Evolutionary conservation across 2,329 filamentous ascomycete genomes (phyloP).

Genomic region (Ramularia endophylla): DNA sequence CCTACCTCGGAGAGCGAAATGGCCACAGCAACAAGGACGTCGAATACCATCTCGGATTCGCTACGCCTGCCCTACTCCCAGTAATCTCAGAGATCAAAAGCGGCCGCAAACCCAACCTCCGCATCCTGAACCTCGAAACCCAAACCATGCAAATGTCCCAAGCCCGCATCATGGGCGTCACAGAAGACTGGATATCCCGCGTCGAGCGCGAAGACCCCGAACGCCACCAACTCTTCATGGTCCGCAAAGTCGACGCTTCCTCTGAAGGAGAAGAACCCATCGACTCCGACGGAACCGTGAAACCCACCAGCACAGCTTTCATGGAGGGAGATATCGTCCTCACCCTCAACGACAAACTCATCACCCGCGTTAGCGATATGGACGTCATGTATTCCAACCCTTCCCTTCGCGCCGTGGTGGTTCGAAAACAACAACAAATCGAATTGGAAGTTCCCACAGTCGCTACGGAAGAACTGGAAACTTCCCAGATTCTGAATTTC

Average conservation of each 20-base stretch:
- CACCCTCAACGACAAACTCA: slow-evolving; percentile 82
- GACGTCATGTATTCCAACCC: slow-evolving; percentile 96
- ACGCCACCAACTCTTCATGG: slow-evolving; percentile 96
- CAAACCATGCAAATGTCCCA: slow-evolving; percentile 96
- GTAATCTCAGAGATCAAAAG: slow-evolving; percentile 82
- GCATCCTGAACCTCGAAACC: slow-evolving; percentile 91
- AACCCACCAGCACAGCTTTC: slow-evolving; percentile 53
- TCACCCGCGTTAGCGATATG: slow-evolving; percentile 86
- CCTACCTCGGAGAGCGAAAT: slow-evolving; percentile 86
- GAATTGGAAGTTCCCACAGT: slow-evolving; percentile 75
- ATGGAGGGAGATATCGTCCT: slow-evolving; percentile 90
- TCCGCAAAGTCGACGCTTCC: slow-evolving; percentile 72
- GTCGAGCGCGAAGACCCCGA: slow-evolving; percentile 84
- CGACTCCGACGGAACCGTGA: slow-evolving; percentile 21
- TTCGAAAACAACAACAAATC: slow-evolving; percentile 78
- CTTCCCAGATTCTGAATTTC: slow-evolving; percentile 84
- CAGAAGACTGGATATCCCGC: slow-evolving; percentile 89
- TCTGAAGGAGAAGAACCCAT: not conserved
- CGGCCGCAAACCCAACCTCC: slow-evolving; percentile 70
- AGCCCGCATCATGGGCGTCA: slow-evolving; percentile 93
- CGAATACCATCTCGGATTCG: slow-evolving; percentile 91
- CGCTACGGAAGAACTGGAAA: slow-evolving; percentile 84
- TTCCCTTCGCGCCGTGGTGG: slow-evolving; percentile 73
- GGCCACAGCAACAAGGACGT: slow-evolving; percentile 77
- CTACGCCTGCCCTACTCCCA: slow-evolving; percentile 79